Percentiles rank a stretch among this genome's conserved stretches.
Evolutionary conservation across 2,329 filamentous ascomycete species (phyloP).

Genomic region (Pseudodiploospora longispora): DNA sequence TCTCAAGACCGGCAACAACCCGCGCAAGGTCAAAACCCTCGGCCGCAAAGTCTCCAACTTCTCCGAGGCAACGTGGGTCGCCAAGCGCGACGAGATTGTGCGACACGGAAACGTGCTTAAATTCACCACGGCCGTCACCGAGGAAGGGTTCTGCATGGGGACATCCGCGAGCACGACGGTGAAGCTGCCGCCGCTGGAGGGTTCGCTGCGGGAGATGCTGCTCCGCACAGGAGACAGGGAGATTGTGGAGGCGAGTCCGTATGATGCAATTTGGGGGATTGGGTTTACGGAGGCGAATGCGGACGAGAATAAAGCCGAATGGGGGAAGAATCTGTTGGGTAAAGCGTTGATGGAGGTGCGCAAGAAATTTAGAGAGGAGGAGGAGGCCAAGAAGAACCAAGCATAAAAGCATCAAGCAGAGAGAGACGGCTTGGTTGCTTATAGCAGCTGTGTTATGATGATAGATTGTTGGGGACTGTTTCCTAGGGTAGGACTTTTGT

Average conservation of each 20-base stretch:
- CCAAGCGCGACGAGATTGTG: slow-evolving; percentile 46
- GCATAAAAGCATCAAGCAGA: no score
- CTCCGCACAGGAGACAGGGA: slow-evolving; percentile 51
- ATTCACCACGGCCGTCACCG: slow-evolving; percentile 39
- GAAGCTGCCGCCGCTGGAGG: slow-evolving; percentile 19
- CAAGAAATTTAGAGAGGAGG: slow-evolving; percentile 32
- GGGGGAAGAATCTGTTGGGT: slow-evolving; percentile 59
- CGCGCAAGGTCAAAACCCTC: slow-evolving; percentile 42
- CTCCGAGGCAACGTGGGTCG: slow-evolving; percentile 41
- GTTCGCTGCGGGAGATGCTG: slow-evolving; percentile 38
- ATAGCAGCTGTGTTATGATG: no score
- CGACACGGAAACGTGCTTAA: slow-evolving; percentile 50
- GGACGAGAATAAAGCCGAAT: slow-evolving; percentile 34
- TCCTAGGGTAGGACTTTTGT: no score
- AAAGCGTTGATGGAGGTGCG: slow-evolving; percentile 54
- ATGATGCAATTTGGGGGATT: slow-evolving; percentile 58
- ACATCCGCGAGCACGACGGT: slow-evolving; percentile 8
- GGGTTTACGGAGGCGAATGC: slow-evolving; percentile 49
- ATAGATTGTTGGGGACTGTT: no score
- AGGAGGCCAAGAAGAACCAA: neutral
- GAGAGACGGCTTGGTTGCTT: no score
- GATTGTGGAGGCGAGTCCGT: slow-evolving; percentile 54
- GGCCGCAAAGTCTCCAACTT: slow-evolving; percentile 50
- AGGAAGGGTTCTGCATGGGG: slow-evolving; percentile 18
- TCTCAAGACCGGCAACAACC: slow-evolving; percentile 33